These are phyloP conservation scores for Eucalyptus polybractea DNA, from an alignment of 345 rosid species.

Conservation along the genomic window DNA sequence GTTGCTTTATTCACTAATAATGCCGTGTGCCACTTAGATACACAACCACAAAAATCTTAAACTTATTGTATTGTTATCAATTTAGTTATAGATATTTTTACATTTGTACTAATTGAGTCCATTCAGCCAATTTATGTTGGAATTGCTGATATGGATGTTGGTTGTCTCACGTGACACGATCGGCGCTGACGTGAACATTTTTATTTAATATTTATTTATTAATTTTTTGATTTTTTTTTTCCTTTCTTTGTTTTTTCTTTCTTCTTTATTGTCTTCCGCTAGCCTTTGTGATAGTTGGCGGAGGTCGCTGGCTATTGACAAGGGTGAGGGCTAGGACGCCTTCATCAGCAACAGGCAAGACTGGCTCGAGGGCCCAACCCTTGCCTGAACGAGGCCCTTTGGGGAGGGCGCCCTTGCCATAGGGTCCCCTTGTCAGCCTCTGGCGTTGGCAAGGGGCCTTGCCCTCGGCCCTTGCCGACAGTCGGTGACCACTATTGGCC, in stretches of 20 bases:
- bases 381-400: accelerated
- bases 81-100: too few species aligned
- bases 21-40: background rate
- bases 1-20: background rate
- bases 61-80: accelerated
- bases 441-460: accelerated
- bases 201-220: too few species aligned
- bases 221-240: too few species aligned
- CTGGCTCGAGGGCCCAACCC: accelerated
- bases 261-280: accelerated
- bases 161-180: accelerated
- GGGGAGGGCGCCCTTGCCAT: accelerated
- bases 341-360: accelerated
- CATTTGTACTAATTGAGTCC: too few species aligned
- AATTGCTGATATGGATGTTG: accelerated
- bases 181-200: accelerated
- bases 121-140: accelerated
- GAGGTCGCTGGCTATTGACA: accelerated
- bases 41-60: accelerated
- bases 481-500: too few species aligned
- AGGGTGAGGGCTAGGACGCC: accelerated
- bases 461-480: too few species aligned
- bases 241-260: too few species aligned
- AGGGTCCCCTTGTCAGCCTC: accelerated
- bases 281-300: accelerated